A percentile compares a stretch with the other conserved stretches of the same genome.
phyloP scores from a whole-genome alignment of 2,329 filamentous ascomycete genomes.

The Colletotrichum sp. region DNA sequence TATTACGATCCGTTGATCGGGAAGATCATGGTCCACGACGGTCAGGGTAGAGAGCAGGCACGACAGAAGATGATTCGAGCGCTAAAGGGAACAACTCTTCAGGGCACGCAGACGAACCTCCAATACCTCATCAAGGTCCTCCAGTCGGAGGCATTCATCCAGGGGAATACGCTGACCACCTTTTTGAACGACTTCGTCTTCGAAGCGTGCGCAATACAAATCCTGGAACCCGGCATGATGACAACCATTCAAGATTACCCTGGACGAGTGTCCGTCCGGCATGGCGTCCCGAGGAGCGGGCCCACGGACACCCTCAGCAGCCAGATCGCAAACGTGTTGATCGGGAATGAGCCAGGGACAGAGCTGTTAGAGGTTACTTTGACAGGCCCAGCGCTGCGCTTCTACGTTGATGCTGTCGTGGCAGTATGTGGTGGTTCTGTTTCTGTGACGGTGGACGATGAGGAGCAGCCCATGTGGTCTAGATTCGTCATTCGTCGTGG shows the following conservation, averaged over 20 bases:
- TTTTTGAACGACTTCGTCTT: background rate
- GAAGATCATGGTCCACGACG: slow-evolving; percentile 62
- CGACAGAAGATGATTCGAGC: slow-evolving; percentile 45
- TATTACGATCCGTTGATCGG: slow-evolving; percentile 64
- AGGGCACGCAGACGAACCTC: background rate
- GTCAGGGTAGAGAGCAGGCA: slow-evolving; percentile 46
- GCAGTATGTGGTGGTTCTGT: background rate
- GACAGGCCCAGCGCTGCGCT: background rate
- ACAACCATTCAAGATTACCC: slow-evolving; percentile 61
- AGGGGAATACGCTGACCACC: background rate
- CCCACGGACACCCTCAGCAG: slow-evolving; percentile 67
- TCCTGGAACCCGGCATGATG: background rate
- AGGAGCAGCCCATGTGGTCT: background rate
- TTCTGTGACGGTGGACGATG: background rate
- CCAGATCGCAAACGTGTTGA: slow-evolving; percentile 63
- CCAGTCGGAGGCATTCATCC: background rate
- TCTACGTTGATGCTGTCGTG: background rate
- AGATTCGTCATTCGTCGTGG: background rate
- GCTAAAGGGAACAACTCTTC: background rate
- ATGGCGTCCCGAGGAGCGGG: slow-evolving; percentile 63
- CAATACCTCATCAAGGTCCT: background rate
- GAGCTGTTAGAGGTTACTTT: slow-evolving; percentile 55
- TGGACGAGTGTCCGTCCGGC: slow-evolving; percentile 59
- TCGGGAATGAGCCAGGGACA: slow-evolving; percentile 55
- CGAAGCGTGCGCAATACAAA: background rate